Evolutionary conservation across 805 yeast species (phyloP).

Genomic region (Nadsonia fulvescens): DNA sequence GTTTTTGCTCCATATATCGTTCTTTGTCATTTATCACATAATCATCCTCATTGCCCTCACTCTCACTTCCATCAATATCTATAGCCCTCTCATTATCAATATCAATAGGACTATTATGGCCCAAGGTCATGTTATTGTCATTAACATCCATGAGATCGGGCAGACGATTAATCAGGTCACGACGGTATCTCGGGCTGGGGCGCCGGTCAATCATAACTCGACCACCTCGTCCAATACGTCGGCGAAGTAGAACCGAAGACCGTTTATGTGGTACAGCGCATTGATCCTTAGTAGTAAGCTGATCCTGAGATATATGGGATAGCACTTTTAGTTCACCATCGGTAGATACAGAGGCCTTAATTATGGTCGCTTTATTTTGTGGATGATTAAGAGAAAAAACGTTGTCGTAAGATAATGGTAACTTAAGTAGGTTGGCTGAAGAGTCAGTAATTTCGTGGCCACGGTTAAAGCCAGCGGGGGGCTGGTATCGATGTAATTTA

Average conservation of each 20-base stretch:
- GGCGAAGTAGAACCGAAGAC: slow-evolving; percentile 30
- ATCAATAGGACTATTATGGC: no score
- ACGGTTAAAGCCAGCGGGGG: no score
- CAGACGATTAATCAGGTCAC: slow-evolving; percentile 2
- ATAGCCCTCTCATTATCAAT: no score
- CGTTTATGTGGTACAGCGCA: slow-evolving; percentile 13
- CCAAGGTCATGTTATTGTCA: no score
- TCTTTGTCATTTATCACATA: slow-evolving; percentile 11
- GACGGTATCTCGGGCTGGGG: slow-evolving; percentile 20
- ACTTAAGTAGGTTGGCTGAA: no score
- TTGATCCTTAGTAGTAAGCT: slow-evolving; percentile 8
- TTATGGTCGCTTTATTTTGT: no score
- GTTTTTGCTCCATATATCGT: slow-evolving; percentile 8
- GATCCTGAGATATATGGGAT: slow-evolving; percentile 8
- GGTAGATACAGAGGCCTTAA: no score
- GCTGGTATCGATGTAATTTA: no score
- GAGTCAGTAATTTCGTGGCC: no score
- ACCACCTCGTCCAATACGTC: slow-evolving; percentile 57
- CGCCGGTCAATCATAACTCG: slow-evolving; percentile 60
- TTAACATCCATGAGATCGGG: slow-evolving; percentile 18
- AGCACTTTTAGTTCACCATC: slow-evolving; percentile 10
- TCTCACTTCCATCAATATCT: slow-evolving; percentile 14
- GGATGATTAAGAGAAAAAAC: no score
- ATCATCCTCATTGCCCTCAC: slow-evolving; percentile 13
- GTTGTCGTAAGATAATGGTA: no score